phyloP scores from a whole-genome alignment of 768 basidiomycete genomes.

The Hysterangium stoloniferum region DNA sequence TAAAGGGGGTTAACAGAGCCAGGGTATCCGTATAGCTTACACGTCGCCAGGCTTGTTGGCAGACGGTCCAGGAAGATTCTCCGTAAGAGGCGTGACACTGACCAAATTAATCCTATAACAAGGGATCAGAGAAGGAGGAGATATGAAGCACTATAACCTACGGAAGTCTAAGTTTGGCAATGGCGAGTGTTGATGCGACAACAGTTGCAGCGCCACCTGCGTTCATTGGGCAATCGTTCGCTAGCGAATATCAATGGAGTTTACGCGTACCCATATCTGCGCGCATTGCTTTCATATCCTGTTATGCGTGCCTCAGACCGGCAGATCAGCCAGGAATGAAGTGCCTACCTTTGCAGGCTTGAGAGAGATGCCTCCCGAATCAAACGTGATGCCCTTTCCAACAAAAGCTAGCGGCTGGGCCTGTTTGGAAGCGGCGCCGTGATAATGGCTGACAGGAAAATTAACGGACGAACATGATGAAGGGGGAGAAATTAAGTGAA shows the following conservation, averaged over 20 bases:
- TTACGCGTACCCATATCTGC: slow-evolving; percentile 76
- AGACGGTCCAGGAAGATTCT: slow-evolving; percentile 75
- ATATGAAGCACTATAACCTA: slow-evolving; percentile 25
- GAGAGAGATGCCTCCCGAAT: slow-evolving; percentile 81
- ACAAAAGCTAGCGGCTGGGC: slow-evolving; percentile 66
- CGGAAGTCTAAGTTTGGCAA: slow-evolving; percentile 79
- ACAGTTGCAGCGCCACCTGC: slow-evolving; percentile 75
- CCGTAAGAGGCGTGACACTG: slow-evolving; percentile 64
- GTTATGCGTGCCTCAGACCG: background rate
- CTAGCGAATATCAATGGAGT: background rate
- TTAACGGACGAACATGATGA: slow-evolving; percentile 2
- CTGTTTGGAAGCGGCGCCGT: slow-evolving; percentile 51
- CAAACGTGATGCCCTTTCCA: slow-evolving; percentile 88
- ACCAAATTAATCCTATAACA: slow-evolving; percentile 62
- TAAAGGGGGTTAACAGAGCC: background rate
- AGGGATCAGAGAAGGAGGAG: background rate
- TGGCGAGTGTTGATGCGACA: slow-evolving; percentile 61
- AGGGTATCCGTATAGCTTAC: slow-evolving; percentile 31
- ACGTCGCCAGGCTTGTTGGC: slow-evolving; percentile 77
- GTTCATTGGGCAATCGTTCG: background rate
- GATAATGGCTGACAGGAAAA: slow-evolving; percentile 57
- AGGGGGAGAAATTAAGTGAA: background rate
- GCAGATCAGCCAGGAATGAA: background rate
- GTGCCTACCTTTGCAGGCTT: slow-evolving; percentile 60
- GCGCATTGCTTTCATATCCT: slow-evolving; percentile 82